Evolutionary conservation across 2,329 filamentous ascomycete species (phyloP).

Genomic region (Colletotrichum gloeosporioides): DNA sequence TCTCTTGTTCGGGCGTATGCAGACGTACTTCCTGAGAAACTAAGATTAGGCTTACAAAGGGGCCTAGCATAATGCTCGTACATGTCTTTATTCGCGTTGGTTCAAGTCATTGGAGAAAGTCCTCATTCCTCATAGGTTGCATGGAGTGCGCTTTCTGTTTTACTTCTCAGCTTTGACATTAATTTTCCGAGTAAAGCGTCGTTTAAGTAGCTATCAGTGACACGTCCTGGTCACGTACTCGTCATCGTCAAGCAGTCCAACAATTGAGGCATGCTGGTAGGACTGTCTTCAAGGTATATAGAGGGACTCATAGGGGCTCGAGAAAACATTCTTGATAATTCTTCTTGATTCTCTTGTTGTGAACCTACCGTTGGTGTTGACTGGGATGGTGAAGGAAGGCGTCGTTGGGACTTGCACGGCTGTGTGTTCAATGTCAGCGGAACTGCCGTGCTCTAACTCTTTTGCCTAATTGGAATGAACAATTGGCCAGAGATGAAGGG

Average conservation of each 20-base stretch:
- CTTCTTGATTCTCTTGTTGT: accelerated
- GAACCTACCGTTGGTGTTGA: background rate
- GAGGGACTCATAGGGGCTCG: background rate
- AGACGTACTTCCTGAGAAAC: background rate
- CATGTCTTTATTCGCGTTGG: background rate
- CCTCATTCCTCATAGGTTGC: background rate
- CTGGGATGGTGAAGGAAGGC: background rate
- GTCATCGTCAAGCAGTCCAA: background rate
- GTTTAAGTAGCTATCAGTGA: background rate
- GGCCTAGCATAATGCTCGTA: too few species aligned
- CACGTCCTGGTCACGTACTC: background rate
- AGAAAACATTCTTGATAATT: background rate
- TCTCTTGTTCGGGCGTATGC: background rate
- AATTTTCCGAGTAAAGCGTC: accelerated
- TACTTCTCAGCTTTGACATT: background rate
- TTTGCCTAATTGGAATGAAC: background rate
- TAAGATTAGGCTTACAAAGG: background rate
- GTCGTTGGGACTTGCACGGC: background rate
- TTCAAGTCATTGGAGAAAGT: background rate
- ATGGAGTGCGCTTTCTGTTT: too few species aligned
- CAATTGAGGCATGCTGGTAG: background rate
- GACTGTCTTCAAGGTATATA: background rate
- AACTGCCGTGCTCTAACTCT: background rate
- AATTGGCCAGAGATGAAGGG: background rate
- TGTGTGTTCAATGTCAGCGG: background rate